Evolutionary conservation across 805 yeast species (phyloP).

Genomic region (Spathaspora hagerdaliae): DNA sequence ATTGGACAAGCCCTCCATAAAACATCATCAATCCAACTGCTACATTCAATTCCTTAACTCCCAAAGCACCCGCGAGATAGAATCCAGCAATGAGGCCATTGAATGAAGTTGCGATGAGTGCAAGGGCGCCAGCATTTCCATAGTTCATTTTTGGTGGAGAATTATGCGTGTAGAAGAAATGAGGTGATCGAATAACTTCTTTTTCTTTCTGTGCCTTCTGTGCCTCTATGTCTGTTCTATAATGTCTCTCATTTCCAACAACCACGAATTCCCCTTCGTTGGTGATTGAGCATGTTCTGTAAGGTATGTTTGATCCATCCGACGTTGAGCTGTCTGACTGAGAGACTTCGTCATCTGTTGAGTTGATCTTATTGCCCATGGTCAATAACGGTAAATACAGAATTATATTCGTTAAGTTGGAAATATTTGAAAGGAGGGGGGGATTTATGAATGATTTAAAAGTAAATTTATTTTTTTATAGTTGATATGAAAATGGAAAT

Average conservation of each 20-base stretch:
- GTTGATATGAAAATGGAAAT: no score
- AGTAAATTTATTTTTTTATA: neutral
- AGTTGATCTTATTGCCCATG: no score
- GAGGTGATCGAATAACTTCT: neutral
- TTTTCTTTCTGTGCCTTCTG: neutral
- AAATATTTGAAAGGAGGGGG: neutral
- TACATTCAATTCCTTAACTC: neutral
- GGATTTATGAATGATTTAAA: no score
- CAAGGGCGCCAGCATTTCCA: constrained; percentile 3
- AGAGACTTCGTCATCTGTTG: no score
- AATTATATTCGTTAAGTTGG: neutral
- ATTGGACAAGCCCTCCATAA: constrained; percentile 3
- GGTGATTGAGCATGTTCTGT: constrained; percentile 1
- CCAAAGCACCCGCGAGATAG: constrained; percentile 1
- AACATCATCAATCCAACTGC: constrained; percentile 4
- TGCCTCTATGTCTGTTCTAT: neutral
- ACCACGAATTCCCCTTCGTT: constrained; percentile 2
- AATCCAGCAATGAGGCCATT: constrained; percentile 4
- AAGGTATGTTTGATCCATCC: neutral
- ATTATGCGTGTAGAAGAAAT: neutral
- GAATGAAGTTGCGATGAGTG: constrained; percentile 3
- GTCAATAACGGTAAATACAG: no score
- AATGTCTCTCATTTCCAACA: constrained; percentile 2
- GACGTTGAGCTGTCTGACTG: neutral
- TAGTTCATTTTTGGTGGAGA: neutral